Evolutionary conservation across 345 rosid species (phyloP).

Genomic region (Lepidium africanum): DNA sequence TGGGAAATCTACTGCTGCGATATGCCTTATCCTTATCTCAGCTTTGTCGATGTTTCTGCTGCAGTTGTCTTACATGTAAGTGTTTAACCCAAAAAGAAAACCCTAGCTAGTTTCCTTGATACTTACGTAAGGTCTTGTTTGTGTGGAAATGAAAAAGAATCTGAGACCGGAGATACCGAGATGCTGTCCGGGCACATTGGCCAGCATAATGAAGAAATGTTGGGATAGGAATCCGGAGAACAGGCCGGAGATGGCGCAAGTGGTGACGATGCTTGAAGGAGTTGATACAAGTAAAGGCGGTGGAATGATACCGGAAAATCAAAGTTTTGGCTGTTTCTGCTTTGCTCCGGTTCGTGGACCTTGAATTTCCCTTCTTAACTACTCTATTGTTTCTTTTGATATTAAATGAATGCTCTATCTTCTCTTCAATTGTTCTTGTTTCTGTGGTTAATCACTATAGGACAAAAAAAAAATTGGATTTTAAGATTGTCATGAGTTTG

Average conservation of each 20-base stretch:
- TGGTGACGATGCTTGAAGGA: constrained; percentile 71
- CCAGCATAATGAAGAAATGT: constrained; percentile 68
- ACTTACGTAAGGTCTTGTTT: not conserved
- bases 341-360: constrained; percentile 76
- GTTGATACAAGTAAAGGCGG: constrained; percentile 87
- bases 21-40: constrained; percentile 85
- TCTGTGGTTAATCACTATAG: no score
- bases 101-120: not conserved
- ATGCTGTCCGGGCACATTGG: constrained; percentile 70
- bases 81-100: not conserved
- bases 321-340: constrained; percentile 59
- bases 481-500: no score
- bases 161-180: constrained; percentile 82
- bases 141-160: constrained; percentile 35
- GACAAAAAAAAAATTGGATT: no score
- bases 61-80: constrained; percentile 81
- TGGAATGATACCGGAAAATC: constrained; percentile 93
- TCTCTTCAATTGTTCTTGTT: not conserved
- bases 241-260: constrained; percentile 84
- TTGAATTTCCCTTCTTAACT: constrained; percentile 14
- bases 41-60: constrained; percentile 72
- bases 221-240: constrained; percentile 74
- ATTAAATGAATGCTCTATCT: not conserved
- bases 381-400: not conserved
- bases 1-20: constrained; percentile 98